phyloP scores from a whole-genome alignment of 1,284 basidiomycete species.

The Pterula multifida region DNA sequence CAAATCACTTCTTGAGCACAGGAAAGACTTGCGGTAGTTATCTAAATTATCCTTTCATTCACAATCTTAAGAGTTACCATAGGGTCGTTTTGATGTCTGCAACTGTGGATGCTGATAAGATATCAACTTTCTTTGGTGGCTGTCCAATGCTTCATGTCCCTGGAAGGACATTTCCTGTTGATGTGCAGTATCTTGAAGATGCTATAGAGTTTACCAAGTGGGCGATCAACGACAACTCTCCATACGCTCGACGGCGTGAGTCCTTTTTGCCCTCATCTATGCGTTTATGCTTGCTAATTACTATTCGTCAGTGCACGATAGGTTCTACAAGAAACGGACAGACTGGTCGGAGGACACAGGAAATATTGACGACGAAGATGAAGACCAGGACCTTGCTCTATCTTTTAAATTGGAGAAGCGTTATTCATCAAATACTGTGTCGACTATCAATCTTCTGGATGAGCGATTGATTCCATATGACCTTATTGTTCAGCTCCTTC shows the following conservation, averaged over 20 bases:
- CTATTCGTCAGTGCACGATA: constrained; percentile 35
- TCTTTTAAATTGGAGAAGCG: constrained; percentile 55
- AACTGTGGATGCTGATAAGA: constrained; percentile 90
- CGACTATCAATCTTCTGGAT: constrained; percentile 81
- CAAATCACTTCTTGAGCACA: constrained; percentile 73
- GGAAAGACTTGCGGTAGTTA: constrained; percentile 75
- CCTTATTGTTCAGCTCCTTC: constrained; percentile 77
- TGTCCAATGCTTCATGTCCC: constrained; percentile 87
- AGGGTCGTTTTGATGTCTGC: constrained; percentile 97
- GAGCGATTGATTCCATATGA: constrained; percentile 88
- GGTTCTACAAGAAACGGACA: constrained; percentile 49
- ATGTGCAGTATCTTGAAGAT: constrained; percentile 84
- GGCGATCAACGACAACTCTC: constrained; percentile 75
- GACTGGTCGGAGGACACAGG: constrained; percentile 70
- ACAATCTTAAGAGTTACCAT: constrained; percentile 3
- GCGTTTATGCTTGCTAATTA: constrained; percentile 2
- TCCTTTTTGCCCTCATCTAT: constrained; percentile 3
- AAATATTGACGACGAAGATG: constrained; percentile 58
- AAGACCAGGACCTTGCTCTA: constrained; percentile 37
- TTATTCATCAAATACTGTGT: constrained; percentile 63
- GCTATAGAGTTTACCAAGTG: constrained; percentile 84
- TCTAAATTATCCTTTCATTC: constrained; percentile 3
- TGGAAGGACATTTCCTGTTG: constrained; percentile 95
- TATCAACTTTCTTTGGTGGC: constrained; percentile 86
- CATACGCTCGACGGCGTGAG: constrained; percentile 69